phyloP scores from a whole-genome alignment of 352 stramenopile species.

The Phytophthora sojae region DNA sequence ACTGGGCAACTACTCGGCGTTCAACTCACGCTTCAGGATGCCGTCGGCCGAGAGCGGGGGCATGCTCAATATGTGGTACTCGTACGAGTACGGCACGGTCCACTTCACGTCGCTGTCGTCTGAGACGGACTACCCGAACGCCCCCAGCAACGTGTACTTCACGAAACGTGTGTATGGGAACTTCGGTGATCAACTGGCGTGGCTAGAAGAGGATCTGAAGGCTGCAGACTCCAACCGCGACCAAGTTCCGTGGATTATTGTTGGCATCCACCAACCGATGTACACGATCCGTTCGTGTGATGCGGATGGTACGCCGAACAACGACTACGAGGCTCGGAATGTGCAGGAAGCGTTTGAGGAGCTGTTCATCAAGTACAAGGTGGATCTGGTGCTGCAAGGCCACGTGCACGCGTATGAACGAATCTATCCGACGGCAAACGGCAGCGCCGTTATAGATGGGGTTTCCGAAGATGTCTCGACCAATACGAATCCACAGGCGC shows the following conservation, averaged over 20 bases:
- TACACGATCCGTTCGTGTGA: constrained; percentile 51
- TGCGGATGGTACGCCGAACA: constrained; percentile 17
- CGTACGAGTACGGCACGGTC: constrained; percentile 49
- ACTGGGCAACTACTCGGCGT: constrained; percentile 67
- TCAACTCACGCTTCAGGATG: constrained; percentile 50
- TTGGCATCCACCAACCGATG: constrained; percentile 60
- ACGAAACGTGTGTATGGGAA: constrained; percentile 32
- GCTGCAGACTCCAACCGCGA: constrained; percentile 50
- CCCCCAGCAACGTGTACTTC: constrained; percentile 44
- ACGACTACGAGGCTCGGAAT: constrained; percentile 24
- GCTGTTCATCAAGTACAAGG: constrained; percentile 66
- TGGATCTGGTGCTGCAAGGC: constrained; percentile 57
- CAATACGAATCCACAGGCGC: constrained; percentile 56
- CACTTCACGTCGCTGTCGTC: constrained; percentile 79
- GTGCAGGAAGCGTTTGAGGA: constrained; percentile 62
- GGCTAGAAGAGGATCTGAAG: constrained; percentile 58
- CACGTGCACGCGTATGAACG: constrained; percentile 66
- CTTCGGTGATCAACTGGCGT: constrained; percentile 56
- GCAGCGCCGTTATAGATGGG: constrained; percentile 39
- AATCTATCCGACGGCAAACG: constrained; percentile 46
- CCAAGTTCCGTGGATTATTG: constrained; percentile 58
- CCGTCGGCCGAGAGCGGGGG: constrained; percentile 45
- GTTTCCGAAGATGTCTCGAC: constrained; percentile 42
- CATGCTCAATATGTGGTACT: constrained; percentile 54
- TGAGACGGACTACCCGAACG: constrained; percentile 61